phyloP scores from a whole-genome alignment of 306 rosid species.

The Trichosanthes cucumerina region DNA sequence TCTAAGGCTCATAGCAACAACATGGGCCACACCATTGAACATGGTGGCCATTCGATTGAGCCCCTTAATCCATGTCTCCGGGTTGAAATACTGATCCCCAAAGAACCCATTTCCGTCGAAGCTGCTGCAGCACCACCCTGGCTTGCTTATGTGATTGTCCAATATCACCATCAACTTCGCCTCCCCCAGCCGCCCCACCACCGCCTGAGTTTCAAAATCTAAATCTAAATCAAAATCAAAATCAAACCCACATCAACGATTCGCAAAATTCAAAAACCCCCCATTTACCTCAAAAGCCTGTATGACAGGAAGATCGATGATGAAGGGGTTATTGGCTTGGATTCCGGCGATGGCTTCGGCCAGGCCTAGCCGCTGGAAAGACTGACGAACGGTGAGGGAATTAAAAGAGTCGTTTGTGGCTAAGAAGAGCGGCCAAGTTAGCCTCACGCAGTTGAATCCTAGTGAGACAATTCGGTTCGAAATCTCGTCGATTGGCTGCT shows the following conservation, averaged over 20 bases:
- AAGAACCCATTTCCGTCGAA: constrained; percentile 67
- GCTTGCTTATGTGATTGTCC: constrained; percentile 68
- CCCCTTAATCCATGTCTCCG: constrained; percentile 54
- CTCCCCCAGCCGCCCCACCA: constrained; percentile 49
- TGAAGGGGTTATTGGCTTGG: constrained; percentile 61
- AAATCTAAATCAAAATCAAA: no score
- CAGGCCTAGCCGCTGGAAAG: constrained; percentile 50
- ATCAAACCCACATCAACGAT: no score
- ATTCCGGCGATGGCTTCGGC: constrained; percentile 38
- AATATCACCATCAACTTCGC: constrained; percentile 64
- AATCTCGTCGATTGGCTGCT: constrained; percentile 52
- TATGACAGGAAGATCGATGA: constrained; percentile 54
- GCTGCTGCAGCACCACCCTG: constrained; percentile 77
- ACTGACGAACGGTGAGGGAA: constrained; percentile 54
- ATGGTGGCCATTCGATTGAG: constrained; percentile 69
- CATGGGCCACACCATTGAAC: constrained; percentile 46
- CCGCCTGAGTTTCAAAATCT: constrained; percentile 24
- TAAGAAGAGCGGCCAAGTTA: constrained; percentile 70
- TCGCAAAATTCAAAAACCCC: no score
- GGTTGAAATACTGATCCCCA: constrained; percentile 58
- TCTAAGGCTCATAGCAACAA: constrained; percentile 81
- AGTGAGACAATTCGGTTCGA: constrained; percentile 33
- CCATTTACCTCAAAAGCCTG: constrained; percentile 59
- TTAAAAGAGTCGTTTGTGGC: constrained; percentile 51
- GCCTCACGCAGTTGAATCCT: constrained; percentile 92